phyloP scores from a whole-genome alignment of 2,329 filamentous ascomycete species.

The Westerdykella sp. region DNA sequence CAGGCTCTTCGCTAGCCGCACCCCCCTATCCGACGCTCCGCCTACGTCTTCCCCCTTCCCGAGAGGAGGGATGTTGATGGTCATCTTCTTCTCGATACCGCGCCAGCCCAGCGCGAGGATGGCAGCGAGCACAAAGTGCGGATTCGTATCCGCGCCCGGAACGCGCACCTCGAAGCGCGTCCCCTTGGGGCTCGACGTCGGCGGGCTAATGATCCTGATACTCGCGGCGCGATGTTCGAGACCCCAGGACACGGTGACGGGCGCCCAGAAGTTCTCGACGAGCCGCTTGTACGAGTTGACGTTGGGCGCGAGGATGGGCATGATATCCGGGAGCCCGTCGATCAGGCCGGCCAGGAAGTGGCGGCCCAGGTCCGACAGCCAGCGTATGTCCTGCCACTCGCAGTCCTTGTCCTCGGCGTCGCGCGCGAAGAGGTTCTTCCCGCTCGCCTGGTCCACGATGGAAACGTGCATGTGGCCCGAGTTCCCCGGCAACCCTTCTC shows the following conservation, averaged over 20 bases:
- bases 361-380: slow-evolving; percentile 80
- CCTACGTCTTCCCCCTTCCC: slow-evolving; percentile 81
- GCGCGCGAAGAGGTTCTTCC: slow-evolving; percentile 77
- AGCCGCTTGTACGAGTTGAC: slow-evolving; percentile 97
- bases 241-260: slow-evolving; percentile 95
- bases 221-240: slow-evolving; percentile 90
- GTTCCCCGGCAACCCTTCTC: slow-evolving; percentile 85
- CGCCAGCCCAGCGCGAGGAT: slow-evolving; percentile 85
- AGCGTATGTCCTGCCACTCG: slow-evolving; percentile 52
- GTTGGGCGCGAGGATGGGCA: slow-evolving; percentile 90
- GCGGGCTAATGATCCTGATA: slow-evolving; percentile 82
- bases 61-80: slow-evolving; percentile 74
- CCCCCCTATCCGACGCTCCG: slow-evolving; percentile 61
- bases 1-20: slow-evolving; percentile 74
- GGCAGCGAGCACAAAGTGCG: slow-evolving; percentile 78
- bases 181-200: slow-evolving; percentile 74
- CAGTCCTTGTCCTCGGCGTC: slow-evolving; percentile 65
- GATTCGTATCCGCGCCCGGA: slow-evolving; percentile 88
- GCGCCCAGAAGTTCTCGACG: slow-evolving; percentile 98
- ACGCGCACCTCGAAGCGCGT: slow-evolving; percentile 92
- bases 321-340: slow-evolving; percentile 83
- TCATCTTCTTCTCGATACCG: slow-evolving; percentile 85
- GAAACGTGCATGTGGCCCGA: slow-evolving; percentile 95
- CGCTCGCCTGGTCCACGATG: slow-evolving; percentile 63
- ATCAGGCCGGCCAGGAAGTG: slow-evolving; percentile 91